phyloP scores from a whole-genome alignment of 2,329 filamentous ascomycete species.

The Thermothelomyces thermophilus region DNA sequence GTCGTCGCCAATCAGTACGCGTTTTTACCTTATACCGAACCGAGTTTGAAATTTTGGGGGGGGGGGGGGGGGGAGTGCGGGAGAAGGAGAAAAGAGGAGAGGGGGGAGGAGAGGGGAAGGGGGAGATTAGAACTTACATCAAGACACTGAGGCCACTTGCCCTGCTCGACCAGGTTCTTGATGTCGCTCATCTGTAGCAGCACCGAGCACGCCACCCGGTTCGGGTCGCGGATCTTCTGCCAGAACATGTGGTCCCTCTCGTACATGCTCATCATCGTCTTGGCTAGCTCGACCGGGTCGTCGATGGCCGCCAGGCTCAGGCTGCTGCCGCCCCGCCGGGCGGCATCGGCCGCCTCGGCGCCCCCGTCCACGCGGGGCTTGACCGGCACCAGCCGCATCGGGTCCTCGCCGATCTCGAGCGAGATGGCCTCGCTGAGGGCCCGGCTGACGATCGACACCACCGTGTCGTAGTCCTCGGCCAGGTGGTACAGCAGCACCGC shows the following conservation, averaged over 20 bases:
- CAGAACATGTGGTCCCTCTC: slow-evolving; percentile 56
- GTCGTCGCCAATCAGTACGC: slow-evolving; percentile 2
- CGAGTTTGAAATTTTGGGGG: no score
- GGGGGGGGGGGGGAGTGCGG: neutral
- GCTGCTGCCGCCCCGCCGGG: slow-evolving; percentile 47
- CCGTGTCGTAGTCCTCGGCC: slow-evolving; percentile 89
- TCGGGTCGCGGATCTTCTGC: slow-evolving; percentile 49
- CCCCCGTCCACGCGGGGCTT: slow-evolving; percentile 56
- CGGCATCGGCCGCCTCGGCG: slow-evolving; percentile 26
- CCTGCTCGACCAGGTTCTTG: slow-evolving; percentile 48
- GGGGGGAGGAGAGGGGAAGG: neutral
- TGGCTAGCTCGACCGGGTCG: slow-evolving; percentile 53
- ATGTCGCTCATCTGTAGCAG: slow-evolving; percentile 56
- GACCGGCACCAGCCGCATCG: slow-evolving; percentile 69
- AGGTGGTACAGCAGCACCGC: slow-evolving; percentile 92
- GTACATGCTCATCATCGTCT: slow-evolving; percentile 58
- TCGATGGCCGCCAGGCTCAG: slow-evolving; percentile 55
- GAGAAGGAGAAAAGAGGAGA: neutral
- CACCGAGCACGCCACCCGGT: slow-evolving; percentile 50
- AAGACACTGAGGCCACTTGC: slow-evolving; percentile 51
- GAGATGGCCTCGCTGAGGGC: slow-evolving; percentile 85
- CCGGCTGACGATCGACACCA: slow-evolving; percentile 84
- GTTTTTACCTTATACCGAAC: no score
- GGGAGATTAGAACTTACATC: slow-evolving; percentile 42
- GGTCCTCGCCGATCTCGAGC: slow-evolving; percentile 75